Evolutionary conservation across 129 eudicot species (phyloP).

Genomic region (Dittrichia graveolens): DNA sequence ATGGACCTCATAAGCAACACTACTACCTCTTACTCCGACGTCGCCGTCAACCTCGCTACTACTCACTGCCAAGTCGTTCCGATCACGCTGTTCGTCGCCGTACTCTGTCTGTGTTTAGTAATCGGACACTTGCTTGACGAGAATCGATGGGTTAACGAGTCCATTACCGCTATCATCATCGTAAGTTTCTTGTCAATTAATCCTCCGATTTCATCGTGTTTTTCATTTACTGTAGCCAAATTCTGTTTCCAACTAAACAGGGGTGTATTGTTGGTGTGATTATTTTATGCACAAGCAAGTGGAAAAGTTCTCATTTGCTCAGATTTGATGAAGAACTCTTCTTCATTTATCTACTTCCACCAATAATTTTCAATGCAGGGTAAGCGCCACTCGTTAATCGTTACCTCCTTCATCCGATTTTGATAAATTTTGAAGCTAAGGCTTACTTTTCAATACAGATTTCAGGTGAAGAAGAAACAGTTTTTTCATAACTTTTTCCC

Average conservation of each 20-base stretch:
- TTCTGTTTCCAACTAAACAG: constrained; percentile 31
- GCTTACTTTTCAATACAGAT: constrained; percentile 41
- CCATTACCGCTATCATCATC: constrained; percentile 73
- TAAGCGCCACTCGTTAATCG: neutral
- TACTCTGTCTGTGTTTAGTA: constrained; percentile 65
- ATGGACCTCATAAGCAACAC: neutral
- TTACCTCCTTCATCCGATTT: neutral
- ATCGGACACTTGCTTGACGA: constrained; percentile 83
- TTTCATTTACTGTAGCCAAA: neutral
- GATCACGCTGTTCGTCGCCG: constrained; percentile 68
- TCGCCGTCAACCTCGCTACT: neutral
- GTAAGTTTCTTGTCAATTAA: constrained; percentile 23
- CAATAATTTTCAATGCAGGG: constrained; percentile 98
- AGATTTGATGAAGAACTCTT: constrained; percentile 80
- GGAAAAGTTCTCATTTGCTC: constrained; percentile 68
- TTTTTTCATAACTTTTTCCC: constrained; percentile 90
- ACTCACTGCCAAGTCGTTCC: constrained; percentile 51
- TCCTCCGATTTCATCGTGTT: neutral
- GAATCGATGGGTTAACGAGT: constrained; percentile 74
- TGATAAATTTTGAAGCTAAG: neutral
- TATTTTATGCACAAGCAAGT: constrained; percentile 60
- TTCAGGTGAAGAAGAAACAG: constrained; percentile 95
- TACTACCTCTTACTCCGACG: neutral
- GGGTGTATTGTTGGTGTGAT: constrained; percentile 66
- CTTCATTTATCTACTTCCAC: constrained; percentile 91